Evolutionary conservation across 768 basidiomycete genomes (phyloP).

Genomic region (Lenzites betulinus): DNA sequence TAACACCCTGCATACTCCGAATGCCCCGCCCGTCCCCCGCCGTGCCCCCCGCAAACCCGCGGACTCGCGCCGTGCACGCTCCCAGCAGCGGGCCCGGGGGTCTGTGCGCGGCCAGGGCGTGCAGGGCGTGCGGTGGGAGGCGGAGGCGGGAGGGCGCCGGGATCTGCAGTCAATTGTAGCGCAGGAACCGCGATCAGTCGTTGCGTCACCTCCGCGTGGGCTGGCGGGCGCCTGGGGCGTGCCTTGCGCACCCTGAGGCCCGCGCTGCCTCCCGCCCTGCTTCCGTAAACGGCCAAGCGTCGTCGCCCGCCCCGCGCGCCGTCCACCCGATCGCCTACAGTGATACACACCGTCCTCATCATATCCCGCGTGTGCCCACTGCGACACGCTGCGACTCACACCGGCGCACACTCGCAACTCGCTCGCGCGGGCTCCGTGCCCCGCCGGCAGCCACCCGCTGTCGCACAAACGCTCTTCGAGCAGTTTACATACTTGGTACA

Average conservation of each 20-base stretch:
- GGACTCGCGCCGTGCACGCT: neutral
- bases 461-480: conserved; percentile 1
- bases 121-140: neutral
- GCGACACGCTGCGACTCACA: neutral
- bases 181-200: conserved; percentile 12
- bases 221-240: conserved; percentile 1
- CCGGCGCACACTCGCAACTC: neutral
- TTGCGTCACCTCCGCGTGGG: conserved; percentile 19
- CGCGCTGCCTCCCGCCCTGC: conserved; percentile 11
- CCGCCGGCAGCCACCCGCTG: neutral
- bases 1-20: neutral
- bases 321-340: conserved; percentile 7
- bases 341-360: neutral
- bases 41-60: neutral
- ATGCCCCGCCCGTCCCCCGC: neutral
- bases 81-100: neutral
- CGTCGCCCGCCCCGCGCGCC: neutral
- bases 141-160: neutral
- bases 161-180: conserved; percentile 13
- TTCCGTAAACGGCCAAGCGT: conserved; percentile 11
- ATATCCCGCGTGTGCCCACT: too few relatives aligned
- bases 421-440: neutral
- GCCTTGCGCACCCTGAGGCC: conserved; percentile 2
- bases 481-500: conserved; percentile 16
- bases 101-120: neutral